Evolutionary conservation across 306 rosid genomes (phyloP), one percentile per base, ranked within the genome.

Genomic region (Boehmeria nivea): DNA sequence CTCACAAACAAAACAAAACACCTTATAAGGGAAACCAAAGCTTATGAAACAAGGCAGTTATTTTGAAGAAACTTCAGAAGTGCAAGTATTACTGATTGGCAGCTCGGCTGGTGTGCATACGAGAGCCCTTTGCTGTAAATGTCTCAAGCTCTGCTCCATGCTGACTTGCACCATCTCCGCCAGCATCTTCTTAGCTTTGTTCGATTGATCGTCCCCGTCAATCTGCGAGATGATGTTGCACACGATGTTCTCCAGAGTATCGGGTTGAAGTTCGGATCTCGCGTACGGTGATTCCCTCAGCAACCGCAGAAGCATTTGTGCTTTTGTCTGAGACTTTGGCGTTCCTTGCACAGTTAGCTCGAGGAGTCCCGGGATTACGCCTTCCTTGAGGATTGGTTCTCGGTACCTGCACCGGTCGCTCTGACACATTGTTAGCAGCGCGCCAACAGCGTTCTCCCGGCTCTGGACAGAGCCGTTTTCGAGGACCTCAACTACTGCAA

Each of bases 91-190:
- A 40, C 72, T 69, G 57, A 87, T 72, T 42, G 95, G 94, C 33
- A 81, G 72, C 75, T 91, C 94, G 77, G 75, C 70, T 17, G 97
- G 90, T 23, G 95, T 82, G 82, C 94, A 84, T 43, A 91, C 94
- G 21, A 91, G 82, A 60, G 96, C 99, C 74, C 99, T 74, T 67
- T 75, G 85, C 76, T 91, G 99, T 27, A 90, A 75, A 79, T 91
- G 99, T 46, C 94, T 78, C 67, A 91, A 69, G 67, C 99, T 91
- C 62, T 91, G 96, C 28, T 91, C 96, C 99, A 91, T 91, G 76
- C 99, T 91, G 27, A 91, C 96, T 83, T 91, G 99, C 24, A 91
- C 96, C 99, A 91, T 91, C 74, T 91, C 99, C 14, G 99, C 87
- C 18, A 91, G 78, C 93, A 87, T 87, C 70, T 91, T 91, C 84